These are phyloP conservation scores for Stemphylium beticola DNA, from an alignment of 2,329 filamentous ascomycete genomes.

Conservation along the genomic window DNA sequence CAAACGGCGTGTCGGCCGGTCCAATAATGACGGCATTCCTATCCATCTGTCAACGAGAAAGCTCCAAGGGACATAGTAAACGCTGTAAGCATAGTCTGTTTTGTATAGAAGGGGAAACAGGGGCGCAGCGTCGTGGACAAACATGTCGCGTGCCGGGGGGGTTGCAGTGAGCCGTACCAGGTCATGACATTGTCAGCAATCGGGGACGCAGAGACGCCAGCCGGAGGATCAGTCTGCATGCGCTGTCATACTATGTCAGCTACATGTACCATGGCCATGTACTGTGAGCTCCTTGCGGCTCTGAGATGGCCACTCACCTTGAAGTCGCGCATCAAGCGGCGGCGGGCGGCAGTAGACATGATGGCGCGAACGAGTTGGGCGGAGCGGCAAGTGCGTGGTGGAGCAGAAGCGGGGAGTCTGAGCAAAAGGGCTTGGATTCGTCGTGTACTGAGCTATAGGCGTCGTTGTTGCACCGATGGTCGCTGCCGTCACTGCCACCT, in stretches of 20 bases:
- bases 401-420: neutral
- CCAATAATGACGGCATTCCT: constrained; percentile 99
- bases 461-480: constrained; percentile 13
- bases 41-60: constrained; percentile 32
- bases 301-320: constrained; percentile 68
- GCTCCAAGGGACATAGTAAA: neutral
- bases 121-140: neutral
- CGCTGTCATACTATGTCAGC: constrained; percentile 63
- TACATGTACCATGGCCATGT: constrained; percentile 10
- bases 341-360: constrained; percentile 93
- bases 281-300: constrained; percentile 4
- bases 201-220: constrained; percentile 93
- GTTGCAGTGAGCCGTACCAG: constrained; percentile 64
- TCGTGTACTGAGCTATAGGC: constrained; percentile 3
- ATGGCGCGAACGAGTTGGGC: neutral
- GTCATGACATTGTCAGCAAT: constrained; percentile 98
- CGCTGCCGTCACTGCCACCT: constrained; percentile 11
- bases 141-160: constrained; percentile 40
- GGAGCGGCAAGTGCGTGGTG: neutral
- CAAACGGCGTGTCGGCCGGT: constrained; percentile 94
- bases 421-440: neutral
- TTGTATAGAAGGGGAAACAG: neutral
- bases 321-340: constrained; percentile 98
- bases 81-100: neutral
- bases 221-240: constrained; percentile 98